Evolutionary conservation across 2,329 filamentous ascomycete genomes (phyloP).

Genomic region (Niveomyces coronatus): DNA sequence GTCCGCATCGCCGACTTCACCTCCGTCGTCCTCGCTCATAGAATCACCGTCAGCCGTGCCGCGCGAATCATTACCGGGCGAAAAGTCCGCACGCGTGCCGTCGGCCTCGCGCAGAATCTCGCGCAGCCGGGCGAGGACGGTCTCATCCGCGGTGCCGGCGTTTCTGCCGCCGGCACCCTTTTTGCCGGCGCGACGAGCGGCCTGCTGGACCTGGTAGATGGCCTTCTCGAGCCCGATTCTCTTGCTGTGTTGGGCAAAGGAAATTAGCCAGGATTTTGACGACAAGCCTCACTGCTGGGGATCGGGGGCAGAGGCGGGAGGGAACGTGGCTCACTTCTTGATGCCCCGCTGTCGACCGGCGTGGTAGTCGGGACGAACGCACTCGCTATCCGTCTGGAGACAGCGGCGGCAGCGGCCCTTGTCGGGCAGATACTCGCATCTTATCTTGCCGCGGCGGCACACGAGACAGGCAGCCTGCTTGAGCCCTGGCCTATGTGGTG

Average conservation of each 20-base stretch:
- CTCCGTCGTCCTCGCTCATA: slow-evolving; percentile 21
- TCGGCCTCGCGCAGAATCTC: slow-evolving; percentile 25
- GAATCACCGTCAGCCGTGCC: slow-evolving; percentile 10
- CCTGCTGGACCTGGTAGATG: slow-evolving; percentile 63
- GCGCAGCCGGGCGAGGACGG: slow-evolving; percentile 33
- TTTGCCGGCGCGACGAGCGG: slow-evolving; percentile 40
- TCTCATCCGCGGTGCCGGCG: slow-evolving; percentile 33
- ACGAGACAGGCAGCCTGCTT: slow-evolving; percentile 48
- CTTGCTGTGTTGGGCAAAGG: slow-evolving; percentile 40
- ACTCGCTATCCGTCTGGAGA: slow-evolving; percentile 46
- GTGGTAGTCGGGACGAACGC: slow-evolving; percentile 62
- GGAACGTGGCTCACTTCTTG: slow-evolving; percentile 49
- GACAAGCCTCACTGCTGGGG: neutral
- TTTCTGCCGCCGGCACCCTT: slow-evolving; percentile 24
- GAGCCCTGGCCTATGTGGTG: slow-evolving; percentile 10
- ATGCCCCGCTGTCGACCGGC: slow-evolving; percentile 65
- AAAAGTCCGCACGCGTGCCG: slow-evolving; percentile 12
- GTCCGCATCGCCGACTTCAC: slow-evolving; percentile 10
- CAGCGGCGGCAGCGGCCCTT: slow-evolving; percentile 51
- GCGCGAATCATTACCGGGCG: slow-evolving; percentile 11
- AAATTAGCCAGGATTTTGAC: slow-evolving; percentile 6
- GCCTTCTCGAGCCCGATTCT: slow-evolving; percentile 65
- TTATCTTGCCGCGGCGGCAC: slow-evolving; percentile 58
- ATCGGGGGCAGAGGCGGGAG: neutral
- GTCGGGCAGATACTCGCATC: slow-evolving; percentile 47